Evolutionary conservation across 352 stramenopile genomes (phyloP).

Genomic region (Globisporangium middletonii): DNA sequence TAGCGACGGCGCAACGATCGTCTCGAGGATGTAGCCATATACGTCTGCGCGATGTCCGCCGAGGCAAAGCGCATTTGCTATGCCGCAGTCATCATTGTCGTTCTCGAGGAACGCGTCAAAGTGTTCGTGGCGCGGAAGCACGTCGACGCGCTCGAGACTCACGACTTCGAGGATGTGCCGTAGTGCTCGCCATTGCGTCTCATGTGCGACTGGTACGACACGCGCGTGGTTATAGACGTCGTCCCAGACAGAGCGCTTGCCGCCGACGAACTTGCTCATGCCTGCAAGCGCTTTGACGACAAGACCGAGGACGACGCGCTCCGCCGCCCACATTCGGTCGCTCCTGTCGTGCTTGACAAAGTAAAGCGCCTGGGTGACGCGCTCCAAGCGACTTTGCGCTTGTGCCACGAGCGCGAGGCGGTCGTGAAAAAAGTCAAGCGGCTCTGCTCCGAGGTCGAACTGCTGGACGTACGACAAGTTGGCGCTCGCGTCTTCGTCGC

Average conservation of each 20-base stretch:
- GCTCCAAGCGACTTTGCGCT: neutral
- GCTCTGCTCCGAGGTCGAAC: conserved; percentile 1
- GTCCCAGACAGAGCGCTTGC: neutral
- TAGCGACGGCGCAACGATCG: too few relatives aligned
- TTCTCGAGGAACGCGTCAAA: neutral
- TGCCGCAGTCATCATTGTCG: neutral
- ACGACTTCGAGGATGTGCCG: neutral
- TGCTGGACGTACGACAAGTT: neutral
- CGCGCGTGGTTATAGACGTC: neutral
- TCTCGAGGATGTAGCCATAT: neutral
- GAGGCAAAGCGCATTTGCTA: neutral
- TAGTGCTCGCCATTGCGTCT: neutral
- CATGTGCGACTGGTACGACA: neutral
- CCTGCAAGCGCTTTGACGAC: neutral
- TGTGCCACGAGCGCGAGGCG: neutral
- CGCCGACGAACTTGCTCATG: neutral
- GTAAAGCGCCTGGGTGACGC: neutral
- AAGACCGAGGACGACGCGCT: neutral
- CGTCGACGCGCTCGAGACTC: neutral
- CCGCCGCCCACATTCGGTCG: neutral
- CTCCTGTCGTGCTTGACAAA: neutral
- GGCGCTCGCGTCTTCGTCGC: neutral
- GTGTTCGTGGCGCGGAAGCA: neutral
- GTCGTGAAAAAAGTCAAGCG: neutral
- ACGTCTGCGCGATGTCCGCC: neutral